These are phyloP conservation scores for Hypholoma fasciculare DNA, from an alignment of 768 basidiomycete species.

Conservation along the genomic window DNA sequence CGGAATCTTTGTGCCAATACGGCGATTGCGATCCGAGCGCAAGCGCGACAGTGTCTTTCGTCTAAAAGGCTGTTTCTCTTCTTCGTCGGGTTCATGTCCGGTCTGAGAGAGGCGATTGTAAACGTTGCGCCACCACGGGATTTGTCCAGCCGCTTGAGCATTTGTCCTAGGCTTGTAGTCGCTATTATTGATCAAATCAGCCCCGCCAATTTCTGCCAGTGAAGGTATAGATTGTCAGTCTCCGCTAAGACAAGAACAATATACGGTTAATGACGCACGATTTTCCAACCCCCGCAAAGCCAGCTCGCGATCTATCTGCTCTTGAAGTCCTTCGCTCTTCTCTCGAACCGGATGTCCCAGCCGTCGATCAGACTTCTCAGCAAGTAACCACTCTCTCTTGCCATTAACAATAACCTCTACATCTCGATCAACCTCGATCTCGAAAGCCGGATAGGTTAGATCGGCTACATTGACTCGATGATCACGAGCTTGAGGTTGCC, in stretches of 20 bases:
- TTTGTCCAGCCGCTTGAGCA: constrained; percentile 24
- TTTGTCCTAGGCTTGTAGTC: neutral
- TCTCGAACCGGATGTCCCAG: constrained; percentile 42
- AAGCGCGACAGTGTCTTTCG: constrained; percentile 7
- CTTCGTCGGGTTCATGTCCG: constrained; percentile 29
- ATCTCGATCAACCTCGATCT: constrained; percentile 40
- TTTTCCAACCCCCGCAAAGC: constrained; percentile 44
- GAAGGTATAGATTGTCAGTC: neutral
- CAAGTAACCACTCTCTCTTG: constrained; percentile 53
- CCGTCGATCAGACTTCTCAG: constrained; percentile 46
- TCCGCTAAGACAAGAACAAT: neutral
- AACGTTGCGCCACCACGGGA: constrained; percentile 59
- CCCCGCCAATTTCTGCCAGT: neutral
- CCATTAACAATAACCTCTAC: constrained; percentile 43
- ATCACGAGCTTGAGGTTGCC: neutral
- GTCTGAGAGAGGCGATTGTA: constrained; percentile 53
- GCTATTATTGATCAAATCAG: neutral
- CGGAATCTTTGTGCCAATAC: neutral
- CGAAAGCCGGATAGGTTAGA: constrained; percentile 25
- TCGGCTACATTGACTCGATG: constrained; percentile 1
- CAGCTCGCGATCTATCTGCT: constrained; percentile 55
- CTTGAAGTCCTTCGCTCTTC: constrained; percentile 52
- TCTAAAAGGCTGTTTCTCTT: constrained; percentile 15
- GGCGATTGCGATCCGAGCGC: constrained; percentile 13
- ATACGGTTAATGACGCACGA: constrained; percentile 23